phyloP scores from a whole-genome alignment of 495 filamentous ascomycete species.

The Cetradonia linearis region DNA sequence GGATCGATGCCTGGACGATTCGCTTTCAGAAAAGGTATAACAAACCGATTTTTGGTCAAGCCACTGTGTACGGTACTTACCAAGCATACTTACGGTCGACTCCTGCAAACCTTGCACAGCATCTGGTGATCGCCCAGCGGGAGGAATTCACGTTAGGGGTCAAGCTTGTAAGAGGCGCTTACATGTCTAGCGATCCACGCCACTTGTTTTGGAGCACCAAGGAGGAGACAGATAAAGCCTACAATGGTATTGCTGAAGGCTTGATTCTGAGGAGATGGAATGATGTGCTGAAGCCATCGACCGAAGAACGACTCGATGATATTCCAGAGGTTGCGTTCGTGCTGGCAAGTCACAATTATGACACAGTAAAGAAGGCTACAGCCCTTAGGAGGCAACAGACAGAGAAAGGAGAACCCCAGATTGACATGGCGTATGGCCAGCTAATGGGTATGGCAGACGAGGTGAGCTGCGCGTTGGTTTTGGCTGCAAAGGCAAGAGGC shows the following conservation, averaged over 20 bases:
- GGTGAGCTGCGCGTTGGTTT: slow-evolving; percentile 70
- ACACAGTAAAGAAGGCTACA: slow-evolving; percentile 63
- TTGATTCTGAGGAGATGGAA: slow-evolving; percentile 49
- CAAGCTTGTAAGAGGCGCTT: slow-evolving; percentile 89
- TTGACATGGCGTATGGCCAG: slow-evolving; percentile 73
- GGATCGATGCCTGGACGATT: slow-evolving; percentile 80
- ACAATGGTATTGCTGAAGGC: slow-evolving; percentile 50
- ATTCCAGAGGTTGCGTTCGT: slow-evolving; percentile 63
- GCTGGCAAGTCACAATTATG: slow-evolving; percentile 87
- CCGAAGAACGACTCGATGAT: slow-evolving; percentile 26
- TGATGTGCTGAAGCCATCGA: slow-evolving; percentile 36
- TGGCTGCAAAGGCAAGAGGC: slow-evolving; percentile 35
- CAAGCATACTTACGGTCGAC: slow-evolving; percentile 77
- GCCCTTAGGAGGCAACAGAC: slow-evolving; percentile 45
- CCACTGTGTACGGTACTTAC: slow-evolving; percentile 66
- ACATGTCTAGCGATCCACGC: slow-evolving; percentile 69
- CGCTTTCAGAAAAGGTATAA: slow-evolving; percentile 76
- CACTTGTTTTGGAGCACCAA: slow-evolving; percentile 71
- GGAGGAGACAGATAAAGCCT: slow-evolving; percentile 64
- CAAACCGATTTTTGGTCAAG: slow-evolving; percentile 39
- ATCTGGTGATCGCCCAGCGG: slow-evolving; percentile 53
- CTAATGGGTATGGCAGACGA: slow-evolving; percentile 97
- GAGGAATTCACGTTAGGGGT: slow-evolving; percentile 74
- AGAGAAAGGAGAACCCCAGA: slow-evolving; percentile 32
- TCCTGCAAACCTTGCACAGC: slow-evolving; percentile 50